A percentile compares a stretch with the other conserved stretches of the same genome.
phyloP scores from a whole-genome alignment of 177 flowering plant genomes.

The Vitis hybrid region DNA sequence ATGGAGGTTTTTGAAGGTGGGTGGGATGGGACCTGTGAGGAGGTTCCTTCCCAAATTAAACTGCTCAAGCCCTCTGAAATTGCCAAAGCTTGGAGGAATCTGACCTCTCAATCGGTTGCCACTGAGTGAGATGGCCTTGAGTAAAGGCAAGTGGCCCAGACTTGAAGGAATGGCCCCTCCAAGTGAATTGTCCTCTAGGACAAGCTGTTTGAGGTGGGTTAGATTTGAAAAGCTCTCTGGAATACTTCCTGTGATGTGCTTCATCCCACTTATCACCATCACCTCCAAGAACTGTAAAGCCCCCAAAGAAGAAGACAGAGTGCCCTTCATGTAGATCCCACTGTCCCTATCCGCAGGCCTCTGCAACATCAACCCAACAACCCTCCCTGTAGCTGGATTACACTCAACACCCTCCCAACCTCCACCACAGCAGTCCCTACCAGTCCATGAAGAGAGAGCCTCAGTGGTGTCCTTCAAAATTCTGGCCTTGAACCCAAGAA shows the following conservation, averaged over 20 bases:
- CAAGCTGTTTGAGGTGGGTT: constrained; percentile 55
- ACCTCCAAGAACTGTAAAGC: constrained; percentile 59
- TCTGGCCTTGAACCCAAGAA: constrained; percentile 70
- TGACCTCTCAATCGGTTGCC: constrained; percentile 67
- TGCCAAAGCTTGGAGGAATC: constrained; percentile 67
- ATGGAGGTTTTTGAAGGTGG: constrained; percentile 40
- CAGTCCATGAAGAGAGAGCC: constrained; percentile 69
- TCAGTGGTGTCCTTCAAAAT: constrained; percentile 73
- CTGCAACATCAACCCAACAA: constrained; percentile 57
- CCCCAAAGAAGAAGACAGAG: constrained; percentile 63
- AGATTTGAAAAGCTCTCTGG: constrained; percentile 67
- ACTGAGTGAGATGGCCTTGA: constrained; percentile 55
- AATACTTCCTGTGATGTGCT: constrained; percentile 59
- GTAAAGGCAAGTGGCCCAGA: constrained; percentile 53
- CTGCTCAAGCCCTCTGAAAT: constrained; percentile 39
- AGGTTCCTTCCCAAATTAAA: constrained; percentile 61
- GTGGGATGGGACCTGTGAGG: constrained; percentile 70
- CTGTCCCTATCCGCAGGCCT: constrained; percentile 36
- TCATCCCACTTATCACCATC: constrained; percentile 77
- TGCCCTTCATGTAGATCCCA: constrained; percentile 70
- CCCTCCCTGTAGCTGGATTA: constrained; percentile 57
- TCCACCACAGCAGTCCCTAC: constrained; percentile 78
- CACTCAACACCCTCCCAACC: constrained; percentile 94
- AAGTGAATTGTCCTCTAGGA: constrained; percentile 72
- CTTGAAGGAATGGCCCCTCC: constrained; percentile 67